These are phyloP conservation scores for Artemisia argyi DNA, from an alignment of 129 eudicot genomes.

Conservation along the genomic window DNA sequence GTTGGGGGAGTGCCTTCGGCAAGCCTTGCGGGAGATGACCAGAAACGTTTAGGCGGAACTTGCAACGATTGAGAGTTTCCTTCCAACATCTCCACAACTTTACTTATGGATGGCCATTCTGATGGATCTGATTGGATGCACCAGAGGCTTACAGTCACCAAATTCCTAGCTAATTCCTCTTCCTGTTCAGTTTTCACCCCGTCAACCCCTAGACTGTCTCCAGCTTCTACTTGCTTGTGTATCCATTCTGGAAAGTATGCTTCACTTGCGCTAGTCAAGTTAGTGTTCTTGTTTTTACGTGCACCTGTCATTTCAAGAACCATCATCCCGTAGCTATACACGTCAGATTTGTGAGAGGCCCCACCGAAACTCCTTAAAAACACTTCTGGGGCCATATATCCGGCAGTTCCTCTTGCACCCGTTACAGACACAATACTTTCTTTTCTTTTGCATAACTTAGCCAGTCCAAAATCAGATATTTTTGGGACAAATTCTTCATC, in stretches of 20 bases:
- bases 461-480: constrained; percentile 52
- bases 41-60: constrained; percentile 2
- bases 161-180: constrained; percentile 35
- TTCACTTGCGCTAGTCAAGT: constrained; percentile 20
- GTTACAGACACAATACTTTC: constrained; percentile 33
- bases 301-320: constrained; percentile 40
- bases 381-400: constrained; percentile 43
- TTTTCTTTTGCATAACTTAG: constrained; percentile 36
- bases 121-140: constrained; percentile 53
- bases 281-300: background rate
- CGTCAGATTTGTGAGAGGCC: constrained; percentile 58
- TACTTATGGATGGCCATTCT: background rate
- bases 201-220: background rate
- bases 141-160: constrained; percentile 62
- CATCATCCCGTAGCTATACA: constrained; percentile 55
- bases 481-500: constrained; percentile 50
- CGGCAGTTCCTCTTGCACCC: constrained; percentile 39
- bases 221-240: constrained; percentile 36
- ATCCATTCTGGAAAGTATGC: constrained; percentile 53
- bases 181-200: constrained; percentile 27
- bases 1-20: too few species aligned
- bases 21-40: too few species aligned
- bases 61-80: background rate
- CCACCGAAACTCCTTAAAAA: constrained; percentile 31
- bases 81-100: constrained; percentile 15